Percentiles rank a stretch among this genome's conserved stretches.
Conservation (phyloP, 139 green algal genomes). For the Chlorella sp. region DNA sequence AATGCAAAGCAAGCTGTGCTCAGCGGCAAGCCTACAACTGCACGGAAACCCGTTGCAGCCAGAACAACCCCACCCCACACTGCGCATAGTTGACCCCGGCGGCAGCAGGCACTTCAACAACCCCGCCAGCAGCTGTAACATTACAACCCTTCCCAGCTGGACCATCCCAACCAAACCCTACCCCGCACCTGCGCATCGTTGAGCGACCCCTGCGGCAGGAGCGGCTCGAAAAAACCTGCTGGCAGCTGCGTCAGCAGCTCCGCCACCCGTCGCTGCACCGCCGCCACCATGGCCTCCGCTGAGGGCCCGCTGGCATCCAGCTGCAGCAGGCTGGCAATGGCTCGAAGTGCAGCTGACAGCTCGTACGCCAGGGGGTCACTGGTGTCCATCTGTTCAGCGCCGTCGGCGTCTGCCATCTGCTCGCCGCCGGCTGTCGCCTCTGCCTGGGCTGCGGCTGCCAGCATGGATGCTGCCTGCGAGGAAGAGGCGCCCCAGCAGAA, state of each 20-base stretch:
- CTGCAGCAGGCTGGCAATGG: conserved; percentile 25
- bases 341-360: conserved; percentile 35
- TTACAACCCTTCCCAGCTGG: too few species aligned
- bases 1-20: too few species aligned
- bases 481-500: neutral
- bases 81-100: too few species aligned
- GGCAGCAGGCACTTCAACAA: too few species aligned
- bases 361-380: neutral
- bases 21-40: too few species aligned
- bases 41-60: too few species aligned
- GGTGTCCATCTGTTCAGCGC: neutral
- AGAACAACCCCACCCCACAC: too few species aligned
- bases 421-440: neutral
- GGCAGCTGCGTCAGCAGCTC: conserved; percentile 42
- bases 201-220: conserved; percentile 42
- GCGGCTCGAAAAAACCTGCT: conserved; percentile 41
- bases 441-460: neutral
- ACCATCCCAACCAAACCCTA: too few species aligned
- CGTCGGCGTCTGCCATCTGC: neutral
- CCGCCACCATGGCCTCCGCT: conserved; percentile 13
- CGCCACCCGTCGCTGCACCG: neutral
- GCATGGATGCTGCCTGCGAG: neutral
- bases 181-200: conserved; percentile 36
- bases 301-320: neutral
- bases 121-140: too few species aligned